Conservation (phyloP, 257 asterid genomes). For the Henckelia pumila region DNA sequence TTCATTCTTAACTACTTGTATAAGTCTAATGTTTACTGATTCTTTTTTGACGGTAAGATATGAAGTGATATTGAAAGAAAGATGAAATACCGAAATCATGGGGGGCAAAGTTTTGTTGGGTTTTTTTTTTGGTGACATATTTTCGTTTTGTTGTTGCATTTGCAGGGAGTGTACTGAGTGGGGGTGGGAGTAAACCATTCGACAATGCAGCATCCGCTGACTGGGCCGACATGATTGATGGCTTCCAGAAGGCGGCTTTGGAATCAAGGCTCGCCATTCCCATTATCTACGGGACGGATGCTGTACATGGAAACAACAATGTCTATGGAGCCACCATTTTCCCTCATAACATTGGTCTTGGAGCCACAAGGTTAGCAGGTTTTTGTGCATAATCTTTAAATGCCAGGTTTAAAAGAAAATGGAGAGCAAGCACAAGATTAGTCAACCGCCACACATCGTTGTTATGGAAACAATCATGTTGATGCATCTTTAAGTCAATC, state of each 20-base stretch:
- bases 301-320: constrained; percentile 91
- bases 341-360: too few species aligned
- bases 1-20: not conserved
- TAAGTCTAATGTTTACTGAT: not conserved
- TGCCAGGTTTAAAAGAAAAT: not conserved
- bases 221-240: constrained; percentile 87
- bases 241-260: constrained; percentile 67
- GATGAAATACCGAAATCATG: too few species aligned
- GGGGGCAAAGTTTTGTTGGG: not conserved
- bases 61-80: too few species aligned
- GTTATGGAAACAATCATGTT: not conserved
- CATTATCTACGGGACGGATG: constrained; percentile 82
- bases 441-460: not conserved
- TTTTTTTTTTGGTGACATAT: not conserved
- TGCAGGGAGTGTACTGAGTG: constrained; percentile 83
- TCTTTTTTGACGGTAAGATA: too few species aligned
- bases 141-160: not conserved
- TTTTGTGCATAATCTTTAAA: not conserved
- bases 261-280: constrained; percentile 82
- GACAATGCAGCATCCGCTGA: constrained; percentile 72
- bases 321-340: constrained; percentile 89
- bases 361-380: constrained; percentile 60
- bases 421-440: not conserved
- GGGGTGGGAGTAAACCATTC: constrained; percentile 86
- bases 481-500: too few species aligned